phyloP scores from a whole-genome alignment of 768 basidiomycete species.

The Rhizopogon roseolus region DNA sequence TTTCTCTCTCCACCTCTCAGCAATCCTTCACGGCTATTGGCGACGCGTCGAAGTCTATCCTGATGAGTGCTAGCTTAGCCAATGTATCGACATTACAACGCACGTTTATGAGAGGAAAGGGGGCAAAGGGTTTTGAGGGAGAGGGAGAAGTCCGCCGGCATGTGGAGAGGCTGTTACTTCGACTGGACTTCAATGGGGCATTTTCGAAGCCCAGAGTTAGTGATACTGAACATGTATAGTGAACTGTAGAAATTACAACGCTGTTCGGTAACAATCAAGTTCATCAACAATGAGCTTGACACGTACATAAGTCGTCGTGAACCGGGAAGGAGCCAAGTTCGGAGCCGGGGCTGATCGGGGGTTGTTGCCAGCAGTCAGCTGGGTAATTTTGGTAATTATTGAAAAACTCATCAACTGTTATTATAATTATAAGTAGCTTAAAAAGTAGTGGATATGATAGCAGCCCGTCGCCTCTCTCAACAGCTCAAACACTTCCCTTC shows the following conservation, averaged over 20 bases:
- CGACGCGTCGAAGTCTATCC: conserved; percentile 69
- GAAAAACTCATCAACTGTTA: not conserved
- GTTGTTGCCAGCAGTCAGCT: too few relatives aligned
- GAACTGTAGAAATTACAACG: not conserved
- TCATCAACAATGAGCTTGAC: too few relatives aligned
- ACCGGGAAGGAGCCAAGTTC: too few relatives aligned
- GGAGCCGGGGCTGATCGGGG: too few relatives aligned
- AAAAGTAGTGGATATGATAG: conserved; percentile 15
- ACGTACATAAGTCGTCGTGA: too few relatives aligned
- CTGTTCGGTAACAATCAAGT: not conserved
- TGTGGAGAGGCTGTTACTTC: conserved; percentile 75
- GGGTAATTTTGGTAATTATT: not conserved
- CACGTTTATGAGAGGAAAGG: conserved; percentile 47
- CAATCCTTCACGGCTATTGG: conserved; percentile 59
- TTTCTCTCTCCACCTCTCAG: conserved; percentile 72
- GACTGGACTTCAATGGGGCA: conserved; percentile 81
- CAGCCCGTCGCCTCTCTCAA: conserved; percentile 49
- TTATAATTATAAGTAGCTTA: conserved; percentile 1
- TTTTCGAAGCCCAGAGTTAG: conserved; percentile 48
- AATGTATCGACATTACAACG: conserved; percentile 42
- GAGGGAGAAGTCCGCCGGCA: conserved; percentile 72
- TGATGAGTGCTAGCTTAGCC: conserved; percentile 53
- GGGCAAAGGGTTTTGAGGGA: conserved; percentile 47
- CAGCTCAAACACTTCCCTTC: conserved; percentile 55
- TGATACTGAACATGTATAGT: not conserved